Conservation (phyloP, 2,329 filamentous ascomycete species). For the Aaosphaeria arxii region DNA sequence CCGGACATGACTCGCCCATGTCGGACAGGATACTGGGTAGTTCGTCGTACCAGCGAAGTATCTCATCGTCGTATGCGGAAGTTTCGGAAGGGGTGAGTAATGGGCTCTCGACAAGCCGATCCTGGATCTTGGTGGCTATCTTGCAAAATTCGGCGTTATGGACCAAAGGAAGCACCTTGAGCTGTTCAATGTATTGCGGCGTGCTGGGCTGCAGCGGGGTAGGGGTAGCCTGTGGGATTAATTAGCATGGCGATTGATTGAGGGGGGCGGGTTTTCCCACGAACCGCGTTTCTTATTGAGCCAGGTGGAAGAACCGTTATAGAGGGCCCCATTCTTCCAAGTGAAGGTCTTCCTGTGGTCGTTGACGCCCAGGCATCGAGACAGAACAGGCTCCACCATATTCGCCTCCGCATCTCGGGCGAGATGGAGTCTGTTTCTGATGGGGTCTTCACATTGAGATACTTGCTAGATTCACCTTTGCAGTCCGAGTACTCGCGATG, state of each 20-base stretch:
- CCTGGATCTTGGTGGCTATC: slow-evolving; percentile 74
- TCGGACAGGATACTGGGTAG: slow-evolving; percentile 54
- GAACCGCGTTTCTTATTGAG: slow-evolving; percentile 28
- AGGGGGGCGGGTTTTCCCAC: slow-evolving; percentile 4
- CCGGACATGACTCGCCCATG: slow-evolving; percentile 61
- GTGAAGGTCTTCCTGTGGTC: slow-evolving; percentile 41
- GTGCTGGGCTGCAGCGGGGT: slow-evolving; percentile 29
- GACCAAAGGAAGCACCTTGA: slow-evolving; percentile 67
- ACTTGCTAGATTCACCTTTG: slow-evolving; percentile 9
- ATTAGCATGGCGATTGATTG: neutral
- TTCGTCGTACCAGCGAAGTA: slow-evolving; percentile 69
- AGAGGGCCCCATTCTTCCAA: slow-evolving; percentile 37
- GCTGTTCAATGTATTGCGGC: slow-evolving; percentile 49
- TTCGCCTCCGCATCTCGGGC: slow-evolving; percentile 39
- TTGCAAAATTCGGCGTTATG: slow-evolving; percentile 79
- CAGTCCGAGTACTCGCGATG: slow-evolving; percentile 60
- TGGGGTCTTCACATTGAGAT: slow-evolving; percentile 16
- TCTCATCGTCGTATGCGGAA: slow-evolving; percentile 62
- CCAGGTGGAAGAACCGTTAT: slow-evolving; percentile 39
- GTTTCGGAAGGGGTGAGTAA: slow-evolving; percentile 66
- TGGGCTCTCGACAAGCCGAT: slow-evolving; percentile 67
- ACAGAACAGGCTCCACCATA: slow-evolving; percentile 47
- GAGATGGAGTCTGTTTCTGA: slow-evolving; percentile 33
- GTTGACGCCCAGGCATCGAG: slow-evolving; percentile 44
- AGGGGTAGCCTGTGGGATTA: slow-evolving; percentile 31